These are phyloP conservation scores for Corylus americana DNA, from an alignment of 306 rosid species.

Conservation along the genomic window DNA sequence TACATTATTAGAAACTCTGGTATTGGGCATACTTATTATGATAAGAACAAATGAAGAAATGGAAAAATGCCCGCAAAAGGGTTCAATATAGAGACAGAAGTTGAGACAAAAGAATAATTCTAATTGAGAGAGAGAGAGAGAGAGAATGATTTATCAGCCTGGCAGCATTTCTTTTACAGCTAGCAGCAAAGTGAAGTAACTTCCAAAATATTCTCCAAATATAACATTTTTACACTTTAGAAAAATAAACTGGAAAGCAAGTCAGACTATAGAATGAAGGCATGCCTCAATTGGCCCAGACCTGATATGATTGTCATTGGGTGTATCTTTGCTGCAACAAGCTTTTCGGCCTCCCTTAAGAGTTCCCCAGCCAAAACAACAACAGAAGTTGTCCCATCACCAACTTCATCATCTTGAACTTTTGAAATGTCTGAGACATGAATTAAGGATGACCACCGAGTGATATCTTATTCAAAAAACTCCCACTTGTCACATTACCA, in stretches of 20 bases:
- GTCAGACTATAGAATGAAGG: not conserved
- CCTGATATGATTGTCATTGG: constrained; percentile 99
- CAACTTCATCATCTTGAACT: constrained; percentile 99
- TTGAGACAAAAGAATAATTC: not conserved
- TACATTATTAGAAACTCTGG: constrained; percentile 9
- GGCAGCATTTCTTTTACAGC: not conserved
- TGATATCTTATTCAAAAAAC: not conserved
- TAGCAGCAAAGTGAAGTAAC: not conserved
- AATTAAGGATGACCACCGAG: constrained; percentile 48
- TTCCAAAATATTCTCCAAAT: not conserved
- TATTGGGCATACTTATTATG: not conserved
- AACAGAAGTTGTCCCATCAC: constrained; percentile 98
- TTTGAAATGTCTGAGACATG: constrained; percentile 75
- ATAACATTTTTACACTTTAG: not conserved
- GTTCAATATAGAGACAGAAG: not conserved
- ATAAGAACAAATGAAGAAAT: not conserved
- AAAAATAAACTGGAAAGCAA: not conserved
- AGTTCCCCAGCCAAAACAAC: constrained; percentile 99
- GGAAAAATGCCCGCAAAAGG: not conserved
- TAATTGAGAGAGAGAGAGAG: not conserved
- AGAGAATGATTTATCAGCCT: not conserved
- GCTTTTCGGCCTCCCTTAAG: constrained; percentile 91
- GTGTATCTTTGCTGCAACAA: constrained; percentile 86
- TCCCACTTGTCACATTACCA: not conserved
- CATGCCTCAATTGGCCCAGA: constrained; percentile 17